Base-by-base conservation (phyloP, 1,139 yeast genomes). In the Meyerozyma carpophila region DNA sequence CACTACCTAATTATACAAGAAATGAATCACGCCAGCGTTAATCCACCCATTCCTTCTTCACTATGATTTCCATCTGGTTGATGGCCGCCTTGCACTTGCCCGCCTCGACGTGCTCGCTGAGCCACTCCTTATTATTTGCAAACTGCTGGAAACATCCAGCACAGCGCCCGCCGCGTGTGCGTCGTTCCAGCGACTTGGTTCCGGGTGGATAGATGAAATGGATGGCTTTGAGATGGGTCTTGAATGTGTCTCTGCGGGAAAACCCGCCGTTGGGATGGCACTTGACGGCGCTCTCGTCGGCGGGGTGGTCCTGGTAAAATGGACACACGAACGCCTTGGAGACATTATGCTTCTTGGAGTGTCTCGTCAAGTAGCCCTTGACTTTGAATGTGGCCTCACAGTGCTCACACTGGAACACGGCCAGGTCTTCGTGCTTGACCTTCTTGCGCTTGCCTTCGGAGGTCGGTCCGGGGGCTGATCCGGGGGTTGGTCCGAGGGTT, bases 241-340 rank as follows among this genome's bases (percentile, higher is more conserved):
- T 77, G 55, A 70, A 77, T 7, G 83, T 78, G 53, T 79, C 84
- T 53, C 81, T 65, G 50, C 83, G 64, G 7, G 81, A 74, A 53
- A 79, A 79, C 4, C 80, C 81, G 28, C 84, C 83, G 1, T 78
- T 75, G 36, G 81, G 79, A 57, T 78, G 84, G 54, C 84, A 79
- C 51, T 73, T 68, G 0, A 78, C 68, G 3, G 76, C 77, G 9
- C 53, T 38, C 1, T 31, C 39, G 16, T 43, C 47, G 29, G 46
- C 41, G n/a, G 63, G 61, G 16, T 34, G 25, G 38, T 70, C 72
- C 50, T 69, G 66, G 55, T 63, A 77, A 57, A 74, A 79, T 1
- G 84, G 84, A 56, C 84, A 79, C 43, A 61, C 57, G 56, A 75
- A 79, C 13, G 82, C 81, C 54, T 77, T 77, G 24, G 69, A 55